A percentile compares a stretch with the other conserved stretches of the same genome.
These are phyloP conservation scores for Sherardia arvensis DNA, from an alignment of 257 asterid genomes.

Conservation along the genomic window DNA sequence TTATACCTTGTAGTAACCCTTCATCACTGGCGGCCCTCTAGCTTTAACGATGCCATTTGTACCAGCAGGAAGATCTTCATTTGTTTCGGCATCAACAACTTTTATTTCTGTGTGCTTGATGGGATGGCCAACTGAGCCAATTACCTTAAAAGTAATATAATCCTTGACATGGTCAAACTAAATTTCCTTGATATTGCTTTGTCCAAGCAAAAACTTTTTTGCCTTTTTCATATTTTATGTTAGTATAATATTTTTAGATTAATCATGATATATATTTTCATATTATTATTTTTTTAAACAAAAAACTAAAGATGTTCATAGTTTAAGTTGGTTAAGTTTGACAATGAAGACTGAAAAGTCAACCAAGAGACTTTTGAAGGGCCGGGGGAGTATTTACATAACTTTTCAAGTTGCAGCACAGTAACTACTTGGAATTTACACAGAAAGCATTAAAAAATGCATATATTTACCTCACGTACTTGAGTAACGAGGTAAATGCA, in stretches of 20 bases:
- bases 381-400: too few species aligned
- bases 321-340: too few species aligned
- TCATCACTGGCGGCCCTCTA: slow-evolving; percentile 90
- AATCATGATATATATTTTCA: too few species aligned
- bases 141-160: slow-evolving; percentile 55
- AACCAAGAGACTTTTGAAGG: too few species aligned
- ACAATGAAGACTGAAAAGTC: too few species aligned
- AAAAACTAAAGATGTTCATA: too few species aligned
- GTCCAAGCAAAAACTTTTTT: too few species aligned
- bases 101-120: slow-evolving; percentile 56
- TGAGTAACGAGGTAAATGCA: neutral
- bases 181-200: neutral
- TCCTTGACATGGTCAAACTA: slow-evolving; percentile 17
- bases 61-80: slow-evolving; percentile 51
- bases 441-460: neutral
- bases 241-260: too few species aligned
- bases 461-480: neutral
- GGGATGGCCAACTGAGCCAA: slow-evolving; percentile 86
- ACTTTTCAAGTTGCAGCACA: too few species aligned
- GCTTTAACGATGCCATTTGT: slow-evolving; percentile 74
- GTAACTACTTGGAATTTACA: neutral
- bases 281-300: too few species aligned
- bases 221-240: too few species aligned
- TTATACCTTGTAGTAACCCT: slow-evolving; percentile 82
- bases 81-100: slow-evolving; percentile 73